These are phyloP conservation scores for Volvox africanus DNA, from an alignment of 139 green algal species.

Conservation along the genomic window DNA sequence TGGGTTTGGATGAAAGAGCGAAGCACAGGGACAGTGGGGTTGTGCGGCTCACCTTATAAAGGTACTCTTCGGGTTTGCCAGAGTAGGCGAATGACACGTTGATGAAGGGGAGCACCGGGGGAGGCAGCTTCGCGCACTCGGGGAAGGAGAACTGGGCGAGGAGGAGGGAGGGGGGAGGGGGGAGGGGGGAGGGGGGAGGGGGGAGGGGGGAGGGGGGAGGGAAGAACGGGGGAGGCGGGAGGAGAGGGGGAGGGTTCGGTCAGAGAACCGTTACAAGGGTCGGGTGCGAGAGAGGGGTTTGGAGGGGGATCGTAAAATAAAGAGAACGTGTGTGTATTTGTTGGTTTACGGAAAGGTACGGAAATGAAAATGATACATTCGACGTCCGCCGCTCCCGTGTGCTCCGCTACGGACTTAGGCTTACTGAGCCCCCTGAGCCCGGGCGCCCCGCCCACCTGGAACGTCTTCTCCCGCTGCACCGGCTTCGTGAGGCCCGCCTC, in stretches of 20 bases:
- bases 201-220: not conserved
- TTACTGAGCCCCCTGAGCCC: too few relatives aligned
- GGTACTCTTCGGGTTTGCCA: slow-evolving; percentile 61
- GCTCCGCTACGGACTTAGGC: too few relatives aligned
- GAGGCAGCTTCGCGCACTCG: slow-evolving; percentile 83
- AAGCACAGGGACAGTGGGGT: too few relatives aligned
- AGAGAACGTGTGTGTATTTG: too few relatives aligned
- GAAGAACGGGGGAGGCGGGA: not conserved
- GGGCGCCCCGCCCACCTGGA: slow-evolving; percentile 56
- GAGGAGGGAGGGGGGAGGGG: not conserved
- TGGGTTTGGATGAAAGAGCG: too few relatives aligned
- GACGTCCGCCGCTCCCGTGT: too few relatives aligned
- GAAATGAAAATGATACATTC: too few relatives aligned
- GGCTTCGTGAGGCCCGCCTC: slow-evolving; percentile 74
- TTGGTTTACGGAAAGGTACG: too few relatives aligned
- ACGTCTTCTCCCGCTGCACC: slow-evolving; percentile 70
- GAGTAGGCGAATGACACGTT: slow-evolving; percentile 73
- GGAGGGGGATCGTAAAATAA: too few relatives aligned
- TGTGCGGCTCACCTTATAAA: slow-evolving; percentile 49
- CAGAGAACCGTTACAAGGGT: not conserved
- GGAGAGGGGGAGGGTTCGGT: not conserved
- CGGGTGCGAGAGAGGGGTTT: too few relatives aligned
- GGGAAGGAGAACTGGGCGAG: slow-evolving; percentile 70
- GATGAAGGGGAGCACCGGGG: slow-evolving; percentile 82
- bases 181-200: not conserved